Conservation (phyloP, 2,329 filamentous ascomycete genomes). For the Diaporthe vexans region DNA sequence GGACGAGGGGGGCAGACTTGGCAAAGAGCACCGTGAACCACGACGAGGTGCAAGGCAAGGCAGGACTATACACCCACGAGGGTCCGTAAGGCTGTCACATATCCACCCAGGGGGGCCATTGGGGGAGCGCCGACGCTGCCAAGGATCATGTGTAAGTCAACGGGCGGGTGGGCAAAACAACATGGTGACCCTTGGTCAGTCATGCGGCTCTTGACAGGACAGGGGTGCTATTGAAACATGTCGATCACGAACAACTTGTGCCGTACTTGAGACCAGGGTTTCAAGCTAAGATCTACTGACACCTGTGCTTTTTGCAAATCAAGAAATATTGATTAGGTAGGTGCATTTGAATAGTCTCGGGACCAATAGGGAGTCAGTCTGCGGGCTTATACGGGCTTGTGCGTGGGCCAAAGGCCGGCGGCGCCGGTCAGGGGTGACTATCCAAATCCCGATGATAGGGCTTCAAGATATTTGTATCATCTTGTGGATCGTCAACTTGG, state of each 20-base stretch:
- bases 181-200: slow-evolving; percentile 22
- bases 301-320: not conserved
- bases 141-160: slow-evolving; percentile 13
- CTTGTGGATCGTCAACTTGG: not conserved
- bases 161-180: not conserved
- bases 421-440: not conserved
- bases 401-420: not conserved
- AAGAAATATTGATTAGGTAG: not conserved
- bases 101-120: not conserved
- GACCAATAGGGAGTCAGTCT: not conserved
- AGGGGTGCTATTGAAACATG: slow-evolving; percentile 18
- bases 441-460: not conserved
- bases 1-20: too few relatives aligned
- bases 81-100: not conserved
- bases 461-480: not conserved
- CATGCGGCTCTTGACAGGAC: slow-evolving; percentile 28
- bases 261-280: slow-evolving; percentile 29
- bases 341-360: not conserved
- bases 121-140: not conserved
- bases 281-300: slow-evolving; percentile 27
- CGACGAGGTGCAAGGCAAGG: not conserved
- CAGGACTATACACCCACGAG: not conserved
- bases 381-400: not conserved
- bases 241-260: slow-evolving; percentile 14
- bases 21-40: not conserved